Conservation (phyloP, 805 yeast genomes). For the Sporopachydermia lactativora region DNA sequence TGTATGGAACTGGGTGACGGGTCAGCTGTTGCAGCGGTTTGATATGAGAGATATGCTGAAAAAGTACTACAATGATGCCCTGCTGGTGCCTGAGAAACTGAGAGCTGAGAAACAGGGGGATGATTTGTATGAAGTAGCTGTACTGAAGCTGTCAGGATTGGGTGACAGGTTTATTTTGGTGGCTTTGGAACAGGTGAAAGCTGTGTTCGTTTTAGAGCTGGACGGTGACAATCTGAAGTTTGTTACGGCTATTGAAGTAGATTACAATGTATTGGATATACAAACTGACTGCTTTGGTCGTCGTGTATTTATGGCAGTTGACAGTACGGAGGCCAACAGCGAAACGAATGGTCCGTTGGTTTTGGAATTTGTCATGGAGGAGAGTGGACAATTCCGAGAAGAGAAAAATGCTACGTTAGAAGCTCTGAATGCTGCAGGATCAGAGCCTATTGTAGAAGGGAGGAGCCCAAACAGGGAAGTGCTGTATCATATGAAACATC, state of each 20-base stretch:
- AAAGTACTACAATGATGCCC: slow-evolving; percentile 37
- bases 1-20: slow-evolving; percentile 68
- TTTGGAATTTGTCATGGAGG: slow-evolving; percentile 13
- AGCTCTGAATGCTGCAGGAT: slow-evolving; percentile 17
- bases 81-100: slow-evolving; percentile 52
- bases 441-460: slow-evolving; percentile 20
- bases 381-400: no score
- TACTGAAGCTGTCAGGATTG: slow-evolving; percentile 29
- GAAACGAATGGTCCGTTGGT: slow-evolving; percentile 14
- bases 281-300: slow-evolving; percentile 9
- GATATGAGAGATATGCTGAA: slow-evolving; percentile 29
- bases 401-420: slow-evolving; percentile 13
- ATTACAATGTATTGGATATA: slow-evolving; percentile 23
- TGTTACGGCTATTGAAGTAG: slow-evolving; percentile 16
- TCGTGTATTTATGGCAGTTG: slow-evolving; percentile 12
- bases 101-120: slow-evolving; percentile 33
- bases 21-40: slow-evolving; percentile 32
- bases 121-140: slow-evolving; percentile 35
- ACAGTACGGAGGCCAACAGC: slow-evolving; percentile 17
- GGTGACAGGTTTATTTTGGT: slow-evolving; percentile 21
- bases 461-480: slow-evolving; percentile 28
- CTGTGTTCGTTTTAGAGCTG: slow-evolving; percentile 22
- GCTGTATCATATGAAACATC: slow-evolving; percentile 31
- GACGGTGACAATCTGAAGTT: slow-evolving; percentile 10
- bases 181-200: slow-evolving; percentile 36